Percentiles rank a stretch among this genome's conserved stretches.
These are phyloP conservation scores for Fagopyrum esculentum DNA, from an alignment of 148 eudicot species.

Conservation along the genomic window DNA sequence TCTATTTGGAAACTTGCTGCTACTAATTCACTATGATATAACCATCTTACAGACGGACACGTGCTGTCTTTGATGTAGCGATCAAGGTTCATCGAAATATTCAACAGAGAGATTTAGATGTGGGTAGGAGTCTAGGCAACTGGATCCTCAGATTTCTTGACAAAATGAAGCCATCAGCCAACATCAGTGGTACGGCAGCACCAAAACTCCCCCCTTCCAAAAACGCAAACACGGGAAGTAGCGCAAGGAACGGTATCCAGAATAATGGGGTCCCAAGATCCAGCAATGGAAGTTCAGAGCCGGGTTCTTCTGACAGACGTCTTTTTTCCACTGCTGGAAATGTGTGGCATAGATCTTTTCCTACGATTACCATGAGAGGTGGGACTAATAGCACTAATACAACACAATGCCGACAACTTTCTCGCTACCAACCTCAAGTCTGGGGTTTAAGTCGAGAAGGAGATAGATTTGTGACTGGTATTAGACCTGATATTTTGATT, in stretches of 20 bases:
- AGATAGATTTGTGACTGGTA: conserved; percentile 27
- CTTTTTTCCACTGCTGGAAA: conserved; percentile 46
- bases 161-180: conserved; percentile 74
- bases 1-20: not conserved
- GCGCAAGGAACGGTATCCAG: conserved; percentile 25
- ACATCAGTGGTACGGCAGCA: conserved; percentile 37
- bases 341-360: conserved; percentile 46
- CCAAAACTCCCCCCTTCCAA: conserved; percentile 25
- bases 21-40: conserved; percentile 5
- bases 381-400: conserved; percentile 21
- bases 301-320: conserved; percentile 48
- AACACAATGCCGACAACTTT: conserved; percentile 48
- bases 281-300: conserved; percentile 19
- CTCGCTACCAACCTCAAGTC: conserved; percentile 19
- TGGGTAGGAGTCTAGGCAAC: conserved; percentile 71
- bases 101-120: conserved; percentile 74
- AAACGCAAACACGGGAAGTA: conserved; percentile 28
- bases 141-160: conserved; percentile 75
- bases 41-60: conserved; percentile 48
- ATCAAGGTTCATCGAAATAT: conserved; percentile 60
- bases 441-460: conserved; percentile 22
- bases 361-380: conserved; percentile 40
- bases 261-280: conserved; percentile 28
- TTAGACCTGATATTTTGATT: conserved; percentile 58
- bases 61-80: conserved; percentile 60